Percentiles rank a stretch among this genome's conserved stretches.
phyloP scores from a whole-genome alignment of 345 rosid species.

The Aquilaria sinensis region DNA sequence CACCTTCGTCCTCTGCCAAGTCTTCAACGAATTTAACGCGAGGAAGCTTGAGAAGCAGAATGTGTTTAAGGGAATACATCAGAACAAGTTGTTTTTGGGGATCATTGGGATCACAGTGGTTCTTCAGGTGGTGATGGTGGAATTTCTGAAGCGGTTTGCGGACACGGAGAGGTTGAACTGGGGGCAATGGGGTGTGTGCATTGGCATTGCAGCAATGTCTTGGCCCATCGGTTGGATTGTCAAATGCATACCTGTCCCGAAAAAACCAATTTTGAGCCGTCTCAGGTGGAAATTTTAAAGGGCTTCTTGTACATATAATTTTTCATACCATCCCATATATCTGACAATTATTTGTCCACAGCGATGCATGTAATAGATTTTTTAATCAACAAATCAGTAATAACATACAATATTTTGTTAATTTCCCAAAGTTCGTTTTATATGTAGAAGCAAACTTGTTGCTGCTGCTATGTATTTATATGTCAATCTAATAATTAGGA shows the following conservation, averaged over 20 bases:
- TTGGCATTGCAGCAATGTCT: slow-evolving; percentile 43
- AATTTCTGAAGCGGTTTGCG: slow-evolving; percentile 65
- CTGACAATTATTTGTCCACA: too few species aligned
- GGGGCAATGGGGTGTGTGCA: slow-evolving; percentile 64
- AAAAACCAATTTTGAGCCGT: slow-evolving; percentile 42
- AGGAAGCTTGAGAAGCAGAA: slow-evolving; percentile 74
- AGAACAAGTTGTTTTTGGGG: slow-evolving; percentile 57
- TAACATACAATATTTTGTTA: too few species aligned
- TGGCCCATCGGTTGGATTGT: slow-evolving; percentile 74
- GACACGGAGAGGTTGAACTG: slow-evolving; percentile 59
- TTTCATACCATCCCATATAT: too few species aligned
- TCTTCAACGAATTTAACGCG: slow-evolving; percentile 77
- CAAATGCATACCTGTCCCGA: slow-evolving; percentile 54
- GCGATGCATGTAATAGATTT: too few species aligned
- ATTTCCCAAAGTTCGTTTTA: too few species aligned
- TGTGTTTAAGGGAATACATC: slow-evolving; percentile 56
- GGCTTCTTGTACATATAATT: too few species aligned
- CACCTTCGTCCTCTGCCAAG: slow-evolving; percentile 63
- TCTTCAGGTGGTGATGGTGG: slow-evolving; percentile 69
- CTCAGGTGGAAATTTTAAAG: slow-evolving; percentile 19
- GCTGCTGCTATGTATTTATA: too few species aligned
- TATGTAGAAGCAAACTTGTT: too few species aligned
- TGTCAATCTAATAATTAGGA: too few species aligned
- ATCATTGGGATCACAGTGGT: slow-evolving; percentile 43
- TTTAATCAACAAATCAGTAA: too few species aligned